Percentiles rank a stretch among this genome's conserved stretches.
These are phyloP conservation scores for Lactarius evosmus DNA, from an alignment of 768 basidiomycete genomes.

Conservation along the genomic window DNA sequence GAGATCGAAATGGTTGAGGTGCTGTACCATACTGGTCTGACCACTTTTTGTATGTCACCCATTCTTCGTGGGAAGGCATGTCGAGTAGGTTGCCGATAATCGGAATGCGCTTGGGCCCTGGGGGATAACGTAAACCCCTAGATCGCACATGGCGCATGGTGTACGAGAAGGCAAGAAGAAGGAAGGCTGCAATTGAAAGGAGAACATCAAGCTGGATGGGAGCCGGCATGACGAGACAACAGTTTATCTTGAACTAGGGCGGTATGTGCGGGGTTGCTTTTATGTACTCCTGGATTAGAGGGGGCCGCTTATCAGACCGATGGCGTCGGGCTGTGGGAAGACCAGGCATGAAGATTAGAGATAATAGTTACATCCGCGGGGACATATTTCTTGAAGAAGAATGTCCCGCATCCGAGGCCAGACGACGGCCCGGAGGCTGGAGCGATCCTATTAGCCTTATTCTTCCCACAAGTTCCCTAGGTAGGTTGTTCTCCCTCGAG, in stretches of 20 bases:
- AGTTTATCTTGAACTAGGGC: not conserved
- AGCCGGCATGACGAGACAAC: not conserved
- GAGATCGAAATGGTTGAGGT: not conserved
- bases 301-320: not conserved
- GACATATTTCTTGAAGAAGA: too few species aligned
- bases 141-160: not conserved
- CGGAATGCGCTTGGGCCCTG: conserved; percentile 19
- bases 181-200: not conserved
- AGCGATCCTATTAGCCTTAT: too few species aligned
- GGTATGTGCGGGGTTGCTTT: not conserved
- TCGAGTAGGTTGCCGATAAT: conserved; percentile 18
- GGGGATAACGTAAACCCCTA: conserved; percentile 7
- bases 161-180: not conserved
- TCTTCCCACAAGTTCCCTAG: too few species aligned
- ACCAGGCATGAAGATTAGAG: not conserved
- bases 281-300: not conserved
- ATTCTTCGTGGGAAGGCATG: conserved; percentile 5
- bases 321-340: not conserved
- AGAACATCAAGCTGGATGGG: not conserved
- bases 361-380: too few species aligned
- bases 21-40: conserved; percentile 8
- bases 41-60: conserved; percentile 12
- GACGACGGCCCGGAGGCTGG: too few species aligned
- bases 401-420: too few species aligned
- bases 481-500: too few species aligned